Conservation (phyloP, 345 rosid species). For the Adansonia digitata region DNA sequence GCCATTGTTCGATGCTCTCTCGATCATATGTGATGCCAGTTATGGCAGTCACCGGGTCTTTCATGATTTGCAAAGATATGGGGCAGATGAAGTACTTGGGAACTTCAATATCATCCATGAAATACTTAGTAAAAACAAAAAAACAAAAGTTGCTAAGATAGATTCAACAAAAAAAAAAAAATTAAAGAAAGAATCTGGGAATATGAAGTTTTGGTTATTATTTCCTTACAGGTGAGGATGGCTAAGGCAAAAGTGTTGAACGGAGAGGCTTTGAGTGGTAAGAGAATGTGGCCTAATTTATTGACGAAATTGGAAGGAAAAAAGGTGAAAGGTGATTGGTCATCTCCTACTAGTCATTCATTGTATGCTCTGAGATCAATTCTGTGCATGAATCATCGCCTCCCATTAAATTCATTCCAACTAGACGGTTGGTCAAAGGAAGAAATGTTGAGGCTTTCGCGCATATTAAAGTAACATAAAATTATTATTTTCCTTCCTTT, state of each 20-base stretch:
- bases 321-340: neutral
- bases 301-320: neutral
- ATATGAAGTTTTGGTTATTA: neutral
- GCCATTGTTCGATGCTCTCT: conserved; percentile 71
- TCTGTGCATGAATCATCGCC: too few relatives aligned
- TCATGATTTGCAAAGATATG: conserved; percentile 80
- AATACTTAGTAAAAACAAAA: neutral
- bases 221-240: neutral
- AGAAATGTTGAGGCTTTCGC: neutral
- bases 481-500: neutral
- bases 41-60: conserved; percentile 66
- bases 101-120: conserved; percentile 48
- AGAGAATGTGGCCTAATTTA: conserved; percentile 28
- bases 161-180: neutral
- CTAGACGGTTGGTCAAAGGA: neutral
- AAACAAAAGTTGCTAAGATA: neutral
- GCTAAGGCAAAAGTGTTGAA: neutral
- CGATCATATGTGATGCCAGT: conserved; percentile 91
- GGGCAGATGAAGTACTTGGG: conserved; percentile 75
- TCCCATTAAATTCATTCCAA: conserved; percentile 6
- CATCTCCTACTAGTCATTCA: conserved; percentile 18
- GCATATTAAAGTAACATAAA: neutral
- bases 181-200: neutral
- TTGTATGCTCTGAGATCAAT: neutral
- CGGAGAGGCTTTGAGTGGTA: conserved; percentile 8